Percentiles rank a stretch among this genome's conserved stretches.
Conservation (phyloP, 805 yeast genomes). For the Starmerella ratchasimensis region DNA sequence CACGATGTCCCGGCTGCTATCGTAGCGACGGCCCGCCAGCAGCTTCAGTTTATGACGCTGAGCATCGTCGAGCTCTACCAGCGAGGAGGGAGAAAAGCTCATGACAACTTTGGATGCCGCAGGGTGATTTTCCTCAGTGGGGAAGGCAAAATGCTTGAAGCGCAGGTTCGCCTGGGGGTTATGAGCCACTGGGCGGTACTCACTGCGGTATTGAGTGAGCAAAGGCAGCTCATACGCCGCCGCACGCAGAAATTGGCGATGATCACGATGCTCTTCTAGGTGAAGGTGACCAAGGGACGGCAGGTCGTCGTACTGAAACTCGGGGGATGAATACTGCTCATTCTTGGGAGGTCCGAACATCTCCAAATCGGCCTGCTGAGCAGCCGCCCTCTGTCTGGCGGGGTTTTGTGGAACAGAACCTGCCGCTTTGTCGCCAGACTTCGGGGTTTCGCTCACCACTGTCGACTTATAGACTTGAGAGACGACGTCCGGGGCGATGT, state of each 20-base stretch:
- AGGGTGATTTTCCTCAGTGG: slow-evolving; percentile 54
- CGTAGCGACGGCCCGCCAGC: slow-evolving; percentile 65
- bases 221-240: slow-evolving; percentile 90
- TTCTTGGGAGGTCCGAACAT: slow-evolving; percentile 20
- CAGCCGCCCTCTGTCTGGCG: slow-evolving; percentile 5
- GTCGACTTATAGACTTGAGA: slow-evolving; percentile 21
- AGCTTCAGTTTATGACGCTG: slow-evolving; percentile 64
- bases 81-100: slow-evolving; percentile 33
- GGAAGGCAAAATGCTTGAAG: slow-evolving; percentile 57
- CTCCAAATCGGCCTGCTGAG: slow-evolving; percentile 18
- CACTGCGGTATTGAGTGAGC: slow-evolving; percentile 59
- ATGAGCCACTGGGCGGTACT: slow-evolving; percentile 40
- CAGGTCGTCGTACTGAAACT: slow-evolving; percentile 47
- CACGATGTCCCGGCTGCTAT: slow-evolving; percentile 44
- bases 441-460: neutral
- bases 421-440: neutral
- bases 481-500: slow-evolving; percentile 21
- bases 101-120: slow-evolving; percentile 58
- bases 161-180: slow-evolving; percentile 28
- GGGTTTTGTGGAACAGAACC: neutral
- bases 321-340: slow-evolving; percentile 18
- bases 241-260: slow-evolving; percentile 61
- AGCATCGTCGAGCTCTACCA: slow-evolving; percentile 32
- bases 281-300: slow-evolving; percentile 60
- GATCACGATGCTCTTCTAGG: slow-evolving; percentile 56